Percentiles rank a stretch among this genome's conserved stretches.
These are phyloP conservation scores for Colletotrichum zoysiae DNA, from an alignment of 2,329 filamentous ascomycete genomes.

Conservation along the genomic window DNA sequence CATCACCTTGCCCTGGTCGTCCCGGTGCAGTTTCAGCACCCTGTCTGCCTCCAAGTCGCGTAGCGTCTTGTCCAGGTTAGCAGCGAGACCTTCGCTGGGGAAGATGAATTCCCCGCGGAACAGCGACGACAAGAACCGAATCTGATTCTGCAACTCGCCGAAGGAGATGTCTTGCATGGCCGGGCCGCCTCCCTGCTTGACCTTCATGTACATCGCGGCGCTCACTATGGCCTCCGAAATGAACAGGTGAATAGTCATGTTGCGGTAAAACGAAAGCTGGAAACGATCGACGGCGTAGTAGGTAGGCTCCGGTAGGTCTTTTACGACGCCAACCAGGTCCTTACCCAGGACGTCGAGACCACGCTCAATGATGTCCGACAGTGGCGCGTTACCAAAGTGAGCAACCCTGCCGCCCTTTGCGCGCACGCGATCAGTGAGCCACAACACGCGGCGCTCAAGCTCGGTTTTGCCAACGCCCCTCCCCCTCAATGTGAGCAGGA, in stretches of 20 bases:
- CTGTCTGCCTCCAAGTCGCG: constrained; percentile 81
- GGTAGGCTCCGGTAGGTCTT: constrained; percentile 87
- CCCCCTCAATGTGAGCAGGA: constrained; percentile 89
- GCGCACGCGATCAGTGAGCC: constrained; percentile 85
- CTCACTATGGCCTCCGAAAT: constrained; percentile 93
- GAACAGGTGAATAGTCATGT: constrained; percentile 99
- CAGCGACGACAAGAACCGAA: constrained; percentile 89
- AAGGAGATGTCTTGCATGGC: constrained; percentile 84
- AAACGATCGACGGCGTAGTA: constrained; percentile 97
- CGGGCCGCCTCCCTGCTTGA: constrained; percentile 91
- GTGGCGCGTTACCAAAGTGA: constrained; percentile 86
- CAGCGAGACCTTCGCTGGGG: constrained; percentile 82
- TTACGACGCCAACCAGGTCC: constrained; percentile 84
- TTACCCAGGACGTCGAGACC: constrained; percentile 93
- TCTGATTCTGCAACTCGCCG: constrained; percentile 79
- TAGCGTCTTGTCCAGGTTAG: constrained; percentile 86
- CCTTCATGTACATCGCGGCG: constrained; percentile 87
- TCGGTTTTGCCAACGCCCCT: constrained; percentile 91
- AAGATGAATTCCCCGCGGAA: constrained; percentile 99
- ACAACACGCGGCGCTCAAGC: constrained; percentile 87
- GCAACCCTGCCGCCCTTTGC: constrained; percentile 93
- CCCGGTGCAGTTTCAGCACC: constrained; percentile 77
- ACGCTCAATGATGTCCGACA: constrained; percentile 86
- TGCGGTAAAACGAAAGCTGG: constrained; percentile 97
- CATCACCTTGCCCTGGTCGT: constrained; percentile 67